Evolutionary conservation across 345 rosid species (phyloP).

Genomic region (Eucalyptus urophylla): DNA sequence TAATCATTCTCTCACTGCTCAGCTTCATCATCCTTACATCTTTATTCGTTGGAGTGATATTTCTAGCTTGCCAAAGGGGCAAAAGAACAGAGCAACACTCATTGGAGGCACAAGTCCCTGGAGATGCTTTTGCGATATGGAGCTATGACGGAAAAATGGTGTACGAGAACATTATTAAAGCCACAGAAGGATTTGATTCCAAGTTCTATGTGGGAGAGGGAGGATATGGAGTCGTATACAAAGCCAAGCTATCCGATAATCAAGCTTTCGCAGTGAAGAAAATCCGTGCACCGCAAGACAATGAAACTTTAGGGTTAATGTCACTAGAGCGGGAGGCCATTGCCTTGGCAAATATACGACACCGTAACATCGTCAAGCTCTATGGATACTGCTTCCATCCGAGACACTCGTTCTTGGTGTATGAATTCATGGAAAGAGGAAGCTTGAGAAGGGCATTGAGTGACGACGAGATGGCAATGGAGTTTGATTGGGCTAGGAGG

Average conservation of each 20-base stretch:
- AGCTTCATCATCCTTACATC: background rate
- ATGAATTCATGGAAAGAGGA: background rate
- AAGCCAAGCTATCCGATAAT: background rate
- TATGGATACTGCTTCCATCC: background rate
- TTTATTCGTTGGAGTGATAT: rapidly evolving
- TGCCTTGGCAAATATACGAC: background rate
- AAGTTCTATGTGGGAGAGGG: background rate
- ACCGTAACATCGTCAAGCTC: background rate
- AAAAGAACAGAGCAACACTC: background rate
- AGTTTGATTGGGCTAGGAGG: background rate
- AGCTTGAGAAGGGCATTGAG: background rate
- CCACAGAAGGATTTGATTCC: background rate
- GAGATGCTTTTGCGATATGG: background rate
- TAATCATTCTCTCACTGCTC: rapidly evolving
- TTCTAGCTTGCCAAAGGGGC: background rate
- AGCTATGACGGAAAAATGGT: background rate
- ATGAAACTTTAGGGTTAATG: background rate
- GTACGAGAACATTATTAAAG: background rate
- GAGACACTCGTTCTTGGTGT: background rate
- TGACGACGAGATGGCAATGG: background rate
- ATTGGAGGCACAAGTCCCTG: rapidly evolving
- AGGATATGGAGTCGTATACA: background rate
- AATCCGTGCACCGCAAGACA: background rate
- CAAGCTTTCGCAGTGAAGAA: background rate
- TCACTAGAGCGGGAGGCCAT: background rate